Base-by-base conservation (phyloP, 2,329 filamentous ascomycete genomes). In the Aspergillus oerlinghausenensis region DNA sequence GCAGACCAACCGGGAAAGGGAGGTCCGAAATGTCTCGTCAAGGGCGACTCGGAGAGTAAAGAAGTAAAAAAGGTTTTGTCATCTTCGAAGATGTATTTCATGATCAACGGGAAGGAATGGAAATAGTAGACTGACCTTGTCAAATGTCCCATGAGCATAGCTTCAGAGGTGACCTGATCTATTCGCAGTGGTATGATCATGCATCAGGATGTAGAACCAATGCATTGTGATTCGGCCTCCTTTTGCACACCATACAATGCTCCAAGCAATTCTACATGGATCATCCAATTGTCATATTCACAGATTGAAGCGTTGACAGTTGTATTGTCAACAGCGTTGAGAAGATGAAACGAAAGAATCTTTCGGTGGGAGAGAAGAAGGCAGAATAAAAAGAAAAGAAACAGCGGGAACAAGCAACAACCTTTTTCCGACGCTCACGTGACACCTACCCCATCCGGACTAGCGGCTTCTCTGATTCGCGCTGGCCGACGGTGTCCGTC, bases 41-140 rank as follows among this genome's bases (percentile, higher is more conserved):
- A 79, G 83, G 84, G 79, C 84, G 84, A 86, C 72, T 87, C 84
- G 77, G 83, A 74, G 78, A 77, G 77, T 80, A 82, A 85, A 85
- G 83, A 86, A 86, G 83, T 80, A 77, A 79, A 75, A 67, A 68
- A 75, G 70, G 67, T 64, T 74, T 77, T 85, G 79, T 85, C 84
- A 86, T 87, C 84, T 79, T 81, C 62, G 69, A 68, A 72, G 51
- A 53, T 45, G 47, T 28, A 58, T 40, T 25, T 40, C 10, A 63
- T 23, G 3, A 21, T 8, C 10, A 45, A 63, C 19, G 54, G 54
- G 43, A 56, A 52, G 43, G 25, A n/a, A 49, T 53, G 52, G 47
- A 28, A n/a, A 50, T 53, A 19, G 8, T 32, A 23, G 32, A 70
- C 70, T 69, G 57, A 72, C 70, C 66, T 56, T 55, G 43, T 25